phyloP scores from a whole-genome alignment of 177 flowering plant species.

The Vitis hybrid region DNA sequence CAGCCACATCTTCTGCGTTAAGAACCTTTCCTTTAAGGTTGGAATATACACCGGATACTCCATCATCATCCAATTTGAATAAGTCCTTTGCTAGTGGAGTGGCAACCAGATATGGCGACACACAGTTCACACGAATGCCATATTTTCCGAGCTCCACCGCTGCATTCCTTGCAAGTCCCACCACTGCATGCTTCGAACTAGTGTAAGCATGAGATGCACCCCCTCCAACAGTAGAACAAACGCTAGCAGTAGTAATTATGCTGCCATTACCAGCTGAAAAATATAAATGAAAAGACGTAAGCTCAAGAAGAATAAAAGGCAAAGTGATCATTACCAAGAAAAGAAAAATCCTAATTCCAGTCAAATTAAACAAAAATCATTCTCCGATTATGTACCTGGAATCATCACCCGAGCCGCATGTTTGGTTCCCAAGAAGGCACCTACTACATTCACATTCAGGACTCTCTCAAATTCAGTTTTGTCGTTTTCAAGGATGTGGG shows the following conservation, averaged over 20 bases:
- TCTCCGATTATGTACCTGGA: not conserved
- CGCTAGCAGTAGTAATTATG: constrained; percentile 28
- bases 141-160: constrained; percentile 35
- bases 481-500: constrained; percentile 12
- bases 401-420: constrained; percentile 49
- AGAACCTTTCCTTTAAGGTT: constrained; percentile 19
- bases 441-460: constrained; percentile 19
- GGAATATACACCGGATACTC: not conserved
- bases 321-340: too few relatives aligned
- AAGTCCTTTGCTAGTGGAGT: constrained; percentile 22
- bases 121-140: constrained; percentile 42
- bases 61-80: constrained; percentile 11
- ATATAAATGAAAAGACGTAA: too few relatives aligned
- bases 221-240: constrained; percentile 12
- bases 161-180: constrained; percentile 31
- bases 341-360: too few relatives aligned
- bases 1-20: constrained; percentile 27
- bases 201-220: constrained; percentile 27
- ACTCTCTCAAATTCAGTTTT: constrained; percentile 15
- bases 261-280: constrained; percentile 12
- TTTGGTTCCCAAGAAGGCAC: constrained; percentile 33
- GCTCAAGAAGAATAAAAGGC: too few relatives aligned
- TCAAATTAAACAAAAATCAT: too few relatives aligned
- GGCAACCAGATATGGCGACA: constrained; percentile 28
- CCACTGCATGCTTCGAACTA: constrained; percentile 35